A percentile compares a stretch with the other conserved stretches of the same genome.
Evolutionary conservation across 306 rosid genomes (phyloP).

Genomic region (Argentina anserina): DNA sequence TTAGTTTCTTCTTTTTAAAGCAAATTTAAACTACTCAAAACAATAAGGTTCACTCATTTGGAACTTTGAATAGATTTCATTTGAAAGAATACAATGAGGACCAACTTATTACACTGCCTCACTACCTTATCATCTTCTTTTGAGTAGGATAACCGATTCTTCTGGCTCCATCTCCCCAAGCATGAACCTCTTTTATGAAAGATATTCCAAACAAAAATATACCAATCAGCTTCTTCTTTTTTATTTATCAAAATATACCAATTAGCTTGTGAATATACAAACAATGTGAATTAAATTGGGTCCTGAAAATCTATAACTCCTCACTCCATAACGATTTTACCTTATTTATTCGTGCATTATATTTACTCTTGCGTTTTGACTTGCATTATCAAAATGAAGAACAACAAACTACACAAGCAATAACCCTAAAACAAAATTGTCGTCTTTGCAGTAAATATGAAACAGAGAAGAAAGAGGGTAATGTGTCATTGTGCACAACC

Average conservation of each 20-base stretch:
- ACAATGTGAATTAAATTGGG: background rate
- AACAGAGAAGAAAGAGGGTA: background rate
- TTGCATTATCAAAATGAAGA: background rate
- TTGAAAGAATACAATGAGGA: background rate
- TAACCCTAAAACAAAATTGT: background rate
- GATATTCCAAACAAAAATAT: background rate
- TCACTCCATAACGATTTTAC: background rate
- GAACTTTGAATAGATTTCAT: background rate
- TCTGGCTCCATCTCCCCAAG: background rate
- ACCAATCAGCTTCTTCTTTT: background rate
- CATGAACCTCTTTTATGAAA: background rate
- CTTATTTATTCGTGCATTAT: background rate
- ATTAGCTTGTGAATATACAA: background rate
- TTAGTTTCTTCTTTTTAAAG: background rate
- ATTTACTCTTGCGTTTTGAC: background rate
- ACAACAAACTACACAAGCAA: background rate
- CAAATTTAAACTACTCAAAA: background rate
- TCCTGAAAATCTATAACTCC: background rate
- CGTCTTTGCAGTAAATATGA: background rate
- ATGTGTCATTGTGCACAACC: background rate
- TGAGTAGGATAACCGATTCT: background rate
- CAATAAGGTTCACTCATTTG: background rate
- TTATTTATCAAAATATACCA: background rate
- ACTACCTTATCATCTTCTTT: background rate
- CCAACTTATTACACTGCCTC: background rate